Evolutionary conservation across 495 filamentous ascomycete genomes (phyloP), one percentile per base, ranked within the genome.

Genomic region (Trypethelium eluteriae): DNA sequence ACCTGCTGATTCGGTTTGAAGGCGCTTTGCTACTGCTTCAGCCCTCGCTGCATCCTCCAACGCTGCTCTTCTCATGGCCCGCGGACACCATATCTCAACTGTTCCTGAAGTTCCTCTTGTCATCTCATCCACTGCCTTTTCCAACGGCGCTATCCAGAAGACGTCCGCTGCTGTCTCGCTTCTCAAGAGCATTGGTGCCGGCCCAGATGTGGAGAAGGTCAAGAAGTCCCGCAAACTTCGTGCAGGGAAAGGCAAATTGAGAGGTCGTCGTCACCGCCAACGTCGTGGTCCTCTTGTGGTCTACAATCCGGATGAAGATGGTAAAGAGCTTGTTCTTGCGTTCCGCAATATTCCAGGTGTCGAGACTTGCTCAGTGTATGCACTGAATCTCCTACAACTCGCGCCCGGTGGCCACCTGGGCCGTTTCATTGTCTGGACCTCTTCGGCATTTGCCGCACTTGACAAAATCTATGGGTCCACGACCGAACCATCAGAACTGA

Each of bases 331-430:
- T 71, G 85, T 92, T 74, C 85, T 83, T 76, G 92, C 92, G 67
- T 96, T 96, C 87, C 92, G 94, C 85, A 98, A 98, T 86, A 88
- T 98, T 76, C 86, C 94, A 72, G 94, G 94, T 83, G 93, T 98
- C 72, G 94, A 98, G 89, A 97, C 92, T 70, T 93, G 84, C 76
- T 88, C 92, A 65, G 94, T 98, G 78, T 93, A 88, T 82, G 84
- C 91, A 68, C 86, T 98, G 73, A 98, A 98, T 85, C 93, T 98
- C 75, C 89, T 98, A 77, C 94, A 98, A 83, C 90, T 98, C 76
- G 94, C 94, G 70, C 94, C 94, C 67, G 94, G 94, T 85, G 94
- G 94, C 74, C 94, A 98, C 82, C 90, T 98, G 76, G 94, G 94
- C 74, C 95, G 94, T 76, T 98, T 98, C 87, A 85, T 98, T 79